phyloP scores from a whole-genome alignment of 1,284 basidiomycete genomes.

The Ceratobasidium sp. region DNA sequence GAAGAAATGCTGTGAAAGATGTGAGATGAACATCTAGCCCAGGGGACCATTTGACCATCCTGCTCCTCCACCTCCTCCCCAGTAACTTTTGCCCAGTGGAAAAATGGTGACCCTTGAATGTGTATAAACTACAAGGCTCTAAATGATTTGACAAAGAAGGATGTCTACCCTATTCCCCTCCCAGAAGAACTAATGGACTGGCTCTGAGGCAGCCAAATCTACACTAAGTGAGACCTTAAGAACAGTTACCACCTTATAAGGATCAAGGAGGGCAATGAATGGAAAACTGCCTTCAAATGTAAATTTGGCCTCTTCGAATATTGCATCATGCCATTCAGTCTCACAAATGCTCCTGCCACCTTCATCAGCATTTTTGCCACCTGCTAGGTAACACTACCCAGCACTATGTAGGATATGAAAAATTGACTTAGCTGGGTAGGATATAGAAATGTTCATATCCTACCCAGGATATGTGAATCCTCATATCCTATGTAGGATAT shows the following conservation, averaged over 20 bases:
- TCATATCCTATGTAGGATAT: no score
- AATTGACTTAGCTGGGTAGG: no score
- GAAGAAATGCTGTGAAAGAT: conserved; percentile 13
- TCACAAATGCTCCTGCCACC: conserved; percentile 21
- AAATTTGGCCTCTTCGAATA: conserved; percentile 34
- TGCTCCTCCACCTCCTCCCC: conserved; percentile 40
- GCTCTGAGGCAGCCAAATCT: conserved; percentile 11
- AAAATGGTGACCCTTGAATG: conserved; percentile 26
- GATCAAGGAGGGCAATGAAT: conserved; percentile 31
- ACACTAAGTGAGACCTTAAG: conserved; percentile 34
- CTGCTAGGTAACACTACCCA: no score
- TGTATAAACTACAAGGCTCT: conserved; percentile 36
- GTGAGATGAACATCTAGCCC: conserved; percentile 27
- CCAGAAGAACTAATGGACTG: conserved; percentile 21
- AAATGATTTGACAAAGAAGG: conserved; percentile 36
- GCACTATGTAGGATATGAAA: no score
- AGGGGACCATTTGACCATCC: conserved; percentile 19
- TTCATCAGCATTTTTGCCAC: no score
- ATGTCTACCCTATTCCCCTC: conserved; percentile 37
- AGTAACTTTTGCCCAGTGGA: conserved; percentile 38
- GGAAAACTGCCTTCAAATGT: conserved; percentile 40
- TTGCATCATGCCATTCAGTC: conserved; percentile 35
- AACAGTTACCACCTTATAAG: conserved; percentile 12
- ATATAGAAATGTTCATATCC: no score
- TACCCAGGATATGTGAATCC: no score